Evolutionary conservation across 805 yeast species (phyloP).

Genomic region (Candida arabinofermentans): DNA sequence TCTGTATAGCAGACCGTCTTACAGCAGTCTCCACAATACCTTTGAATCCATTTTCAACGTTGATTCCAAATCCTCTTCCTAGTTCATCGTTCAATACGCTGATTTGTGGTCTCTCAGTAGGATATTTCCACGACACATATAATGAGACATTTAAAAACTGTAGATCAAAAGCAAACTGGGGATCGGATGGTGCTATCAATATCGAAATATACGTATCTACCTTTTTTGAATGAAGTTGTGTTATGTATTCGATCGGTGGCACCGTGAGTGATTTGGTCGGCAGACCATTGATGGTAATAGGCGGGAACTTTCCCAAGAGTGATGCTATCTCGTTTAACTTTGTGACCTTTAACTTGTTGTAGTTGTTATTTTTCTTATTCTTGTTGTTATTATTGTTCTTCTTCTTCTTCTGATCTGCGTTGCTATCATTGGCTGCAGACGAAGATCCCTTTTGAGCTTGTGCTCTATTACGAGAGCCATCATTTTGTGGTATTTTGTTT

Average conservation of each 20-base stretch:
- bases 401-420: background rate
- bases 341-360: slow-evolving; percentile 5
- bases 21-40: slow-evolving; percentile 40
- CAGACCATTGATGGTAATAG: slow-evolving; percentile 31
- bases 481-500: too few relatives aligned
- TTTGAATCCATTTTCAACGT: slow-evolving; percentile 63
- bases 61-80: slow-evolving; percentile 63
- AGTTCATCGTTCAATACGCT: slow-evolving; percentile 62
- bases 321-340: slow-evolving; percentile 19
- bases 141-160: slow-evolving; percentile 49
- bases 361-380: background rate
- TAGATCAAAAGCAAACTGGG: slow-evolving; percentile 68
- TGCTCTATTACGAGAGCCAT: background rate
- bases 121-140: slow-evolving; percentile 53
- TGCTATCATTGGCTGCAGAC: too few relatives aligned
- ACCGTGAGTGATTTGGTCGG: slow-evolving; percentile 16
- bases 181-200: slow-evolving; percentile 55
- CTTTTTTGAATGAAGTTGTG: slow-evolving; percentile 9
- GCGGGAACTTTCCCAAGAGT: slow-evolving; percentile 17
- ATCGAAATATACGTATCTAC: slow-evolving; percentile 40
- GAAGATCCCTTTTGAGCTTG: background rate
- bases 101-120: slow-evolving; percentile 45
- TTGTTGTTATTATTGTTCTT: background rate
- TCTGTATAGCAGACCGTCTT: slow-evolving; percentile 16
- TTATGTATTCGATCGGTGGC: slow-evolving; percentile 15